Evolutionary conservation across 1,284 basidiomycete species (phyloP).

Genomic region (Phellopilus nigrolimitatus): DNA sequence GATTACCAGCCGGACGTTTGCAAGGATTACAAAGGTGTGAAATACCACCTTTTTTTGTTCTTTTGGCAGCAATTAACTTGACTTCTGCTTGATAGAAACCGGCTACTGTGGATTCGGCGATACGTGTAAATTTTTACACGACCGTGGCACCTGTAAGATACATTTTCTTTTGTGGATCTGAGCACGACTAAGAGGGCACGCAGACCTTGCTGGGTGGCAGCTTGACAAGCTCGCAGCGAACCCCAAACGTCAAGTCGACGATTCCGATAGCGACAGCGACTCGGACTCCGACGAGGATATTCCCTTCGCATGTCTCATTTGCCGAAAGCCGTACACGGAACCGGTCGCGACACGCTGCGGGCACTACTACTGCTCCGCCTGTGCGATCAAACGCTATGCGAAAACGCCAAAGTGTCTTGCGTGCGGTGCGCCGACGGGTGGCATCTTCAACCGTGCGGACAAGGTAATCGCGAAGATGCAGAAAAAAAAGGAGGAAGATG

Average conservation of each 20-base stretch:
- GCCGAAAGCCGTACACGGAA: conserved; percentile 91
- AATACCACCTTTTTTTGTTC: conserved; percentile 5
- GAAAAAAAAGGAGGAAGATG: conserved; percentile 51
- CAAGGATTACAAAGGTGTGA: conserved; percentile 96
- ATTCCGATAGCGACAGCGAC: conserved; percentile 42
- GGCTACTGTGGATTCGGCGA: conserved; percentile 99
- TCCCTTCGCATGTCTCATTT: conserved; percentile 96
- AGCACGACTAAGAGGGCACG: conserved; percentile 27
- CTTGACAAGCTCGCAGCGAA: conserved; percentile 82
- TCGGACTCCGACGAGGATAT: conserved; percentile 81
- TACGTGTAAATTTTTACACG: conserved; percentile 94
- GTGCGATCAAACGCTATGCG: conserved; percentile 89
- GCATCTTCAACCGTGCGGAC: conserved; percentile 90
- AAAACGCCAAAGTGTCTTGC: conserved; percentile 96
- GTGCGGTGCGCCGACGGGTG: conserved; percentile 88
- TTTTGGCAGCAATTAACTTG: conserved; percentile 23
- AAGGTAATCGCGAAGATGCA: conserved; percentile 77
- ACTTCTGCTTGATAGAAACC: conserved; percentile 67
- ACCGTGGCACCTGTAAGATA: conserved; percentile 76
- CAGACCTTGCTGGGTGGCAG: conserved; percentile 98
- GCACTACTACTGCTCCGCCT: conserved; percentile 95
- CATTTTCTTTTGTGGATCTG: conserved; percentile 16
- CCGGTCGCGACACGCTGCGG: conserved; percentile 95
- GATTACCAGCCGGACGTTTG: conserved; percentile 99
- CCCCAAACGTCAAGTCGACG: conserved; percentile 54